phyloP scores from a whole-genome alignment of 1,139 yeast genomes.

The Sugiyamaella neomexicana region DNA sequence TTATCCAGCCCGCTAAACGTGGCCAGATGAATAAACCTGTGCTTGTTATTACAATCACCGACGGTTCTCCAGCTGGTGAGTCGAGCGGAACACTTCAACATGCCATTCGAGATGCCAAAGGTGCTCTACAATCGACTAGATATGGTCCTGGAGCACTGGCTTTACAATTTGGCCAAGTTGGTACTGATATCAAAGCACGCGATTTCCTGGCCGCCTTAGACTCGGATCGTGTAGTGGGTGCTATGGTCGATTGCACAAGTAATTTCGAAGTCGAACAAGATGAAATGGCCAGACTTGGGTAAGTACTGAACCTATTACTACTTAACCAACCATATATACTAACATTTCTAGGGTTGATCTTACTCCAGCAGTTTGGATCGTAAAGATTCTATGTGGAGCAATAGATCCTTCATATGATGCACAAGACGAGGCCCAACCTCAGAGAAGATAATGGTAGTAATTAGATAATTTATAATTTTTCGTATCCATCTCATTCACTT shows the following conservation, averaged over 20 bases:
- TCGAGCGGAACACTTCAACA: conserved; percentile 31
- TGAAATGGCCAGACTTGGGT: conserved; percentile 38
- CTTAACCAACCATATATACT: too few relatives aligned
- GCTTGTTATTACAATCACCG: conserved; percentile 38
- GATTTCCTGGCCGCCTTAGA: conserved; percentile 38
- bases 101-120: conserved; percentile 36
- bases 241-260: conserved; percentile 39
- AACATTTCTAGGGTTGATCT: conserved; percentile 30
- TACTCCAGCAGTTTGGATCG: conserved; percentile 39
- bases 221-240: conserved; percentile 37
- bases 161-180: conserved; percentile 42
- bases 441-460: conserved; percentile 5
- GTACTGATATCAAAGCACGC: conserved; percentile 39
- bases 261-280: conserved; percentile 41
- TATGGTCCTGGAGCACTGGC: conserved; percentile 40
- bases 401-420: conserved; percentile 37
- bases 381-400: conserved; percentile 39
- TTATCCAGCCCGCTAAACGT: conserved; percentile 34
- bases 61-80: conserved; percentile 42
- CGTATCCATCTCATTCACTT: too few relatives aligned
- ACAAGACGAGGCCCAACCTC: conserved; percentile 32
- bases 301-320: too few relatives aligned
- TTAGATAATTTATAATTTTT: too few relatives aligned
- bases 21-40: conserved; percentile 37
- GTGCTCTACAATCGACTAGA: conserved; percentile 28